Percentiles rank a stretch among this genome's conserved stretches.
These are phyloP conservation scores for Oryza officinalis DNA, from an alignment of 176 grass and related monocot genomes.

Conservation along the genomic window DNA sequence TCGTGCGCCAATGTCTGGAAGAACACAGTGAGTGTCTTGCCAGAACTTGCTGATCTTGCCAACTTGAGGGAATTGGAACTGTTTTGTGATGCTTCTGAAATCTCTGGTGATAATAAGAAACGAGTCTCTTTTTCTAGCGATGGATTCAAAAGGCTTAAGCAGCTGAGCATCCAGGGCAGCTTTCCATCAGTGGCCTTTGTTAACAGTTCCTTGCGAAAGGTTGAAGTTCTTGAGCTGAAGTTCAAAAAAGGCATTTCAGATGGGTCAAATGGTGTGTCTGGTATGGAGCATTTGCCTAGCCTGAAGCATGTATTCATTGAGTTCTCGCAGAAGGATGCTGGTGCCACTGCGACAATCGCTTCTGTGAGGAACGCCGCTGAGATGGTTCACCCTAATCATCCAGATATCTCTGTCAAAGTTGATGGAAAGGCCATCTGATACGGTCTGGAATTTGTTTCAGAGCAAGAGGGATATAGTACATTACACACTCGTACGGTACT, in stretches of 20 bases:
- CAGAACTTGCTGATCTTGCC: conserved; percentile 5
- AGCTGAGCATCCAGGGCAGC: conserved; percentile 16
- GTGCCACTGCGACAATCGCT: background rate
- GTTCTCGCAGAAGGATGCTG: conserved; percentile 21
- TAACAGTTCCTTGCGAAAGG: background rate
- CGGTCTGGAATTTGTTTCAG: background rate
- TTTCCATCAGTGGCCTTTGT: conserved; percentile 26
- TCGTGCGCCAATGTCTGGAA: conserved; percentile 5
- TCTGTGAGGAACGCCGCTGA: background rate
- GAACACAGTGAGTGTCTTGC: background rate
- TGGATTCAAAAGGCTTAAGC: conserved; percentile 29
- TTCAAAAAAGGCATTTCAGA: conserved; percentile 25
- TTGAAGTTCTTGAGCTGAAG: conserved; percentile 39
- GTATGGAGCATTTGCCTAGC: conserved; percentile 29
- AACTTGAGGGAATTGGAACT: conserved; percentile 35
- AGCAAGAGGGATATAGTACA: background rate
- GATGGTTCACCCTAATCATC: conserved; percentile 1
- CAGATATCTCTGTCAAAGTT: background rate
- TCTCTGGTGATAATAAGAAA: background rate
- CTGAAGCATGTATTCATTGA: conserved; percentile 39
- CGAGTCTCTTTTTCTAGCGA: background rate
- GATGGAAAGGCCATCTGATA: background rate
- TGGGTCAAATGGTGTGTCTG: conserved; percentile 19
- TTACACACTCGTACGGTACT: background rate
- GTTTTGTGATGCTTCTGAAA: conserved; percentile 27